Conservation (phyloP, 2,329 filamentous ascomycete genomes). For the Ophiocordyceps camponoti-saundersi region DNA sequence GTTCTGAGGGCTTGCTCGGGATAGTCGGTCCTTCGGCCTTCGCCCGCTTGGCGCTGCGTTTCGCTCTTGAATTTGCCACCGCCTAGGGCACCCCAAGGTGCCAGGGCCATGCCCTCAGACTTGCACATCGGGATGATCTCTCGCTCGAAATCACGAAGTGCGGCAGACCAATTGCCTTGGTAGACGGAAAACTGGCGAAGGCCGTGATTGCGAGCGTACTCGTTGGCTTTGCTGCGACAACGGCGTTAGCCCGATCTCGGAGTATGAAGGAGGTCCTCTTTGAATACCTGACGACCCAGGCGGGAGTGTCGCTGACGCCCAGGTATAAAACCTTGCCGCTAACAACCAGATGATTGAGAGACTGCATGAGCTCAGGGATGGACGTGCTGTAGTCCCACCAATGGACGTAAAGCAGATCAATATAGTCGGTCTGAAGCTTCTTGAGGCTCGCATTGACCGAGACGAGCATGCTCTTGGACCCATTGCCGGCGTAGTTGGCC, state of each 20-base stretch:
- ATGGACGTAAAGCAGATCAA: constrained; percentile 48
- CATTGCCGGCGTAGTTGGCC: constrained; percentile 40
- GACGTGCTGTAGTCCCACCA: constrained; percentile 56
- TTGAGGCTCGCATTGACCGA: constrained; percentile 38
- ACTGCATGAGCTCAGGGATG: constrained; percentile 52
- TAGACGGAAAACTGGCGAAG: constrained; percentile 47
- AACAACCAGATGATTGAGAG: constrained; percentile 41
- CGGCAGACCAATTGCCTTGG: constrained; percentile 23
- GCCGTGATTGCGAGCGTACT: constrained; percentile 55
- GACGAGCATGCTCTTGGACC: constrained; percentile 39
- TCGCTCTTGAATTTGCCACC: constrained; percentile 28
- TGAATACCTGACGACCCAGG: constrained; percentile 43
- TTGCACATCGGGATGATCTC: constrained; percentile 27
- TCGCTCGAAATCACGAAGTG: constrained; percentile 20
- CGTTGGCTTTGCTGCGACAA: constrained; percentile 35
- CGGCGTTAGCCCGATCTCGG: neutral
- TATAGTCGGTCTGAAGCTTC: constrained; percentile 50
- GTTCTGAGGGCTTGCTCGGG: constrained; percentile 35
- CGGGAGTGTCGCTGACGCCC: constrained; percentile 51
- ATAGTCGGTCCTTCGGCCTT: constrained; percentile 21
- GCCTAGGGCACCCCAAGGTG: constrained; percentile 41
- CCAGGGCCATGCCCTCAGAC: constrained; percentile 30
- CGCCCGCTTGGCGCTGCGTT: constrained; percentile 14
- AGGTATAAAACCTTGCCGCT: constrained; percentile 48
- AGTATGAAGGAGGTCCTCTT: neutral